Conservation (phyloP, 2,329 filamentous ascomycete species). For the Graphiopsis chlorocephala region DNA sequence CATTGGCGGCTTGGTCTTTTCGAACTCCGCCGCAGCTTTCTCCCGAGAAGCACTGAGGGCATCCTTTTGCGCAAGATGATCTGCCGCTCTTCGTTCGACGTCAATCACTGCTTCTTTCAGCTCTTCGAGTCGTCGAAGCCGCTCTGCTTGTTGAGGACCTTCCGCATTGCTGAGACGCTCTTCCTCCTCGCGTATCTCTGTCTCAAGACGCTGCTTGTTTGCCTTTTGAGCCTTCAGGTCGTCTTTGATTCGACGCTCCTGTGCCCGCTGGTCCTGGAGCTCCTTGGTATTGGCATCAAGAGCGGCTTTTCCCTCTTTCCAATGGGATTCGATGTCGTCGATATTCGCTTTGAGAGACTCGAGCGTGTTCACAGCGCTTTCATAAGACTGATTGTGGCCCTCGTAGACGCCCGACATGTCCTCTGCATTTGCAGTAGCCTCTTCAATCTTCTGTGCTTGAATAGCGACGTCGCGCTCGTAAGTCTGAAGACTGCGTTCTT, state of each 20-base stretch:
- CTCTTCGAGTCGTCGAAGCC: slow-evolving; percentile 52
- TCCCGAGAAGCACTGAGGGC: slow-evolving; percentile 35
- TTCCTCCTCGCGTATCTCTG: slow-evolving; percentile 55
- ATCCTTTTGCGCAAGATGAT: slow-evolving; percentile 36
- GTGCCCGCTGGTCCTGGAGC: slow-evolving; percentile 35
- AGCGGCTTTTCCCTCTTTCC: slow-evolving; percentile 50
- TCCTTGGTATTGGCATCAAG: slow-evolving; percentile 41
- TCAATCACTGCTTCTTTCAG: slow-evolving; percentile 48
- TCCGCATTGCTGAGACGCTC: slow-evolving; percentile 60
- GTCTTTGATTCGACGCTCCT: slow-evolving; percentile 64
- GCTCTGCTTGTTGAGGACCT: slow-evolving; percentile 66
- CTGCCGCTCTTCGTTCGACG: slow-evolving; percentile 38
- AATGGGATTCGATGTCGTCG: slow-evolving; percentile 46
- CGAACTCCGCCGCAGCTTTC: slow-evolving; percentile 25
- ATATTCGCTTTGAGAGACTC: slow-evolving; percentile 37
- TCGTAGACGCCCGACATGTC: slow-evolving; percentile 43
- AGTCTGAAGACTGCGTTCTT: slow-evolving; percentile 53
- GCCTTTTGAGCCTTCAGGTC: slow-evolving; percentile 55
- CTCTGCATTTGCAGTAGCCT: slow-evolving; percentile 45
- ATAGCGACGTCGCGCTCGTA: slow-evolving; percentile 30
- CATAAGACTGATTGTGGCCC: slow-evolving; percentile 40
- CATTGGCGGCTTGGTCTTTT: slow-evolving; percentile 24
- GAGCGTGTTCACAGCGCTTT: slow-evolving; percentile 37
- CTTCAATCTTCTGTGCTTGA: slow-evolving; percentile 49
- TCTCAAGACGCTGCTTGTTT: slow-evolving; percentile 41